Base-by-base conservation (phyloP, 2,329 filamentous ascomycete genomes). In the Paramyrothecium roridum region DNA sequence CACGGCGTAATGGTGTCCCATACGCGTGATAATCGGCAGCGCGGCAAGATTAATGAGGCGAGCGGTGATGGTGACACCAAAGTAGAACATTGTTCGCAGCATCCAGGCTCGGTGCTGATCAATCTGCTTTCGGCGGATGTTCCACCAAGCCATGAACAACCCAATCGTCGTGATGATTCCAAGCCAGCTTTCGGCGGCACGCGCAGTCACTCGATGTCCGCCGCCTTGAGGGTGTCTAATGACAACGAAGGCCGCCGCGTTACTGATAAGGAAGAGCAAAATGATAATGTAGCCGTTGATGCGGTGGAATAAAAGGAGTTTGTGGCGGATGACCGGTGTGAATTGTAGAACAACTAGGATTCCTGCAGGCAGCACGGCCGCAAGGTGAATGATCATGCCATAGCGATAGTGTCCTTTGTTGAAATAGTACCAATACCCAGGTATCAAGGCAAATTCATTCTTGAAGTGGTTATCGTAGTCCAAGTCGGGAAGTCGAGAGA, bases 51-150 rank as follows among this genome's bases (percentile, higher is more conserved):
- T 82, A 56, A 85, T 74, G 57, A 84, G 82, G 2, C 67, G 65
- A 2, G 75, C 75, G 17, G 73, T 45, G 19, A 45, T 45, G 40
- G 19, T 45, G 16, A 20, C 40, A 7, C 40, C 40, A n/a, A 76
- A 70, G 56, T 78, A 79, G 52, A 78, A 70, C 77, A 77, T 79
- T 3, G 78, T 73, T 12, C 83, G 65, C n/a, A 86, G 63, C 82
- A 86, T 86, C 83, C 82, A 86, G 3, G 80, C 80, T 1, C 83
- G 74, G 56, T 86, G 83, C 63, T 85, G 77, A 30, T 85, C 81
- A 50, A 88, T 81, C 62, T 86, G 83, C 7, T 85, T 65, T 2
- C 73, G 69, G 66, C 81, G 84, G 66, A 87, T 78, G 58, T 84
- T 85, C 62, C 78, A 70, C 34, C 76, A 77, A 1, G 83, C 78